These are phyloP conservation scores for Arctostaphylos glauca DNA, from an alignment of 148 eudicot species.

Conservation along the genomic window DNA sequence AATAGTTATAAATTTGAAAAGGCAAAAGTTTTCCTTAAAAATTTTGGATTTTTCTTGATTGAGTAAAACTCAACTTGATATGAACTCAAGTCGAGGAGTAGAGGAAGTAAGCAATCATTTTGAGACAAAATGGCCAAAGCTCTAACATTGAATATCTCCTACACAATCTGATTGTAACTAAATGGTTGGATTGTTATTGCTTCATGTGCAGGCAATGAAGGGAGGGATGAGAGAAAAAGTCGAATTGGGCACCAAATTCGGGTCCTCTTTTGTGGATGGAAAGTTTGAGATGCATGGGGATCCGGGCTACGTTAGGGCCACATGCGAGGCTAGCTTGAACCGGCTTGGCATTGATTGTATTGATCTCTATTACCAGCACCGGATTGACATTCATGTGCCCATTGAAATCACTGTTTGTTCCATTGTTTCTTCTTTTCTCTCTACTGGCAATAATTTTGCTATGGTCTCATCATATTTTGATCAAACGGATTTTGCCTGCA, in stretches of 20 bases:
- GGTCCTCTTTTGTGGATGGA: not conserved
- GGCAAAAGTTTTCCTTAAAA: no score
- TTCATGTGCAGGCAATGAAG: constrained; percentile 8
- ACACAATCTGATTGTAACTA: not conserved
- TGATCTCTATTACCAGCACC: constrained; percentile 2
- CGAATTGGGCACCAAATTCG: constrained; percentile 9
- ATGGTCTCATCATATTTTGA: not conserved
- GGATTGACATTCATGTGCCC: constrained; percentile 9
- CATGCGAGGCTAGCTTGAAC: constrained; percentile 16
- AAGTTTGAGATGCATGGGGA: not conserved
- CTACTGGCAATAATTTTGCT: no score
- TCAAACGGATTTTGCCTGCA: not conserved
- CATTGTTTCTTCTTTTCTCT: not conserved
- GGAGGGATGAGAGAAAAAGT: constrained; percentile 15
- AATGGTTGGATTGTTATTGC: not conserved
- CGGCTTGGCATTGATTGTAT: not conserved
- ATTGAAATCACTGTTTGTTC: constrained; percentile 16
- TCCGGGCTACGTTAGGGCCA: constrained; percentile 9
- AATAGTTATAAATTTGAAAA: no score
- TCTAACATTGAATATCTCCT: no score
- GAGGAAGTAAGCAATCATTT: no score
- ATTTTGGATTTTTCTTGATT: no score
- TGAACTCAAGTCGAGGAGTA: no score
- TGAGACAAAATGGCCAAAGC: no score
- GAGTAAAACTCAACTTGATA: no score